phyloP scores from a whole-genome alignment of 352 stramenopile genomes.

The Phytophthora citrophthora region DNA sequence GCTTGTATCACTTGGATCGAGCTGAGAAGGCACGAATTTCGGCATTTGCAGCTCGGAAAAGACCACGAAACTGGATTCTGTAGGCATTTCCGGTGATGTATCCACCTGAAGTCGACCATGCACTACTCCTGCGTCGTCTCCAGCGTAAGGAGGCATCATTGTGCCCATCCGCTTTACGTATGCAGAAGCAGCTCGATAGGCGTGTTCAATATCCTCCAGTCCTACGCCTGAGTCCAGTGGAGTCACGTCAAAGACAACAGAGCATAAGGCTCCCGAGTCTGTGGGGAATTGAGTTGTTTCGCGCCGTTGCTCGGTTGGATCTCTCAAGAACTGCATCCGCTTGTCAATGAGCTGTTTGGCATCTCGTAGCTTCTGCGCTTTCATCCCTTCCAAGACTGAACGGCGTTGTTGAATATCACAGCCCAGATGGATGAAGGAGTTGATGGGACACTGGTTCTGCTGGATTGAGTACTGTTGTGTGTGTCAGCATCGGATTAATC shows the following conservation, averaged over 20 bases:
- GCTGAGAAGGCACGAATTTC: neutral
- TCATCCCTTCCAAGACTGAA: constrained; percentile 47
- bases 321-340: constrained; percentile 52
- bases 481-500: neutral
- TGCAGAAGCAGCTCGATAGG: constrained; percentile 13
- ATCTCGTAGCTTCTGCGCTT: constrained; percentile 52
- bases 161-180: constrained; percentile 21
- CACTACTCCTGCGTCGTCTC: constrained; percentile 30
- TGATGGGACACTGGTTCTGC: constrained; percentile 43
- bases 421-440: constrained; percentile 53
- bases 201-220: constrained; percentile 13
- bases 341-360: constrained; percentile 52
- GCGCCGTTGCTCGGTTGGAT: constrained; percentile 28
- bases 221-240: constrained; percentile 24
- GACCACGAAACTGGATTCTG: constrained; percentile 44
- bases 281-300: constrained; percentile 43
- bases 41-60: constrained; percentile 35
- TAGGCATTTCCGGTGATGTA: constrained; percentile 27
- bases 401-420: constrained; percentile 41
- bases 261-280: constrained; percentile 36
- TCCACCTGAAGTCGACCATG: constrained; percentile 34
- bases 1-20: neutral
- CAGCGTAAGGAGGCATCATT: constrained; percentile 22
- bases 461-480: constrained; percentile 32
- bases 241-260: constrained; percentile 40